These are phyloP conservation scores for Stenogyne calaminthoides DNA, from an alignment of 305 asterid species.

Conservation along the genomic window DNA sequence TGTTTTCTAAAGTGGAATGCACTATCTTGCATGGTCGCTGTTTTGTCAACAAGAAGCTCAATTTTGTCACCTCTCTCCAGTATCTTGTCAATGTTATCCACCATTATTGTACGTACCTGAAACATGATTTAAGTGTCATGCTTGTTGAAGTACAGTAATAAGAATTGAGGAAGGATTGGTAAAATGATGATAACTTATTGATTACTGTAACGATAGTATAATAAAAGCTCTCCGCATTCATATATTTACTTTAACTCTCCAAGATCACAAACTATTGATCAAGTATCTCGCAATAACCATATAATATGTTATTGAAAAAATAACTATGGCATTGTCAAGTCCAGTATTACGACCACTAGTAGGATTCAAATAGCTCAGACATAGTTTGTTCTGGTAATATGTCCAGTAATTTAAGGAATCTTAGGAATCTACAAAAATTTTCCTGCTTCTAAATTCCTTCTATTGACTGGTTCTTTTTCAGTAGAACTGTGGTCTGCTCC, in stretches of 20 bases:
- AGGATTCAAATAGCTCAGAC: constrained; percentile 1
- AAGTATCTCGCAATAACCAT: not conserved
- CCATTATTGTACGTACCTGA: constrained; percentile 93
- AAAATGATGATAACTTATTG: not conserved
- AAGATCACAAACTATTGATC: not conserved
- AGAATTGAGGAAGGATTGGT: constrained; percentile 6
- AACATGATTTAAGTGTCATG: constrained; percentile 27
- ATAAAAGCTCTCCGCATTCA: not conserved
- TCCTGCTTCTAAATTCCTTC: not conserved
- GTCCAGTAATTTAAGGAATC: not conserved
- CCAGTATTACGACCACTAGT: not conserved
- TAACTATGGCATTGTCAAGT: not conserved
- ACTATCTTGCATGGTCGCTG: constrained; percentile 95
- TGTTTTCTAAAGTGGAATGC: constrained; percentile 96
- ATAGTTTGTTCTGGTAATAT: not conserved
- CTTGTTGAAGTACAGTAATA: constrained; percentile 4
- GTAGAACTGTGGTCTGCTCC: not conserved
- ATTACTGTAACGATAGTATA: not conserved
- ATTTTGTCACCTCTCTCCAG: constrained; percentile 94
- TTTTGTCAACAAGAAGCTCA: constrained; percentile 97
- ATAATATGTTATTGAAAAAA: not conserved
- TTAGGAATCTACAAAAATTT: not conserved
- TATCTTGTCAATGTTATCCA: constrained; percentile 95
- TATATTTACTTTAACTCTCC: constrained; percentile 6
- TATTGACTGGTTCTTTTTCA: not conserved